A percentile compares a stretch with the other conserved stretches of the same genome.
Evolutionary conservation across 371 early-diverging fungal species (phyloP).

Genomic region (Syncephalastrum monosporum): DNA sequence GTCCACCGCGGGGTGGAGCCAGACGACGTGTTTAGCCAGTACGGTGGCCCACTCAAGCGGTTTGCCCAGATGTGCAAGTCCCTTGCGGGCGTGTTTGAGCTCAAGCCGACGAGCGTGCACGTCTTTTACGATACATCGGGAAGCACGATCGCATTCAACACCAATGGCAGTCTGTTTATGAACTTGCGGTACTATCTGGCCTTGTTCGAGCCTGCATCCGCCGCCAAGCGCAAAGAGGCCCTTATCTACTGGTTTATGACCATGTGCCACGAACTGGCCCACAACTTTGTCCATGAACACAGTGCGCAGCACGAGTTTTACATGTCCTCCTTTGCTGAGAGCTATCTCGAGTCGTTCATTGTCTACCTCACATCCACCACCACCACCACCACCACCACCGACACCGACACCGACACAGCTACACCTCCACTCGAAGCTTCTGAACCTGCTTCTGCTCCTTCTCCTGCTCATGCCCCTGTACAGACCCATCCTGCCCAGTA

Average conservation of each 20-base stretch:
- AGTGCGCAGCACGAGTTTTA: slow-evolving; percentile 68
- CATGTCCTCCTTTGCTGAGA: slow-evolving; percentile 75
- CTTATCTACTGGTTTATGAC: slow-evolving; percentile 87
- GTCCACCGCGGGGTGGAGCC: slow-evolving; percentile 46
- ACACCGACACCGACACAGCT: neutral
- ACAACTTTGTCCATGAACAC: slow-evolving; percentile 71
- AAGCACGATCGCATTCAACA: slow-evolving; percentile 80
- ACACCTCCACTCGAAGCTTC: neutral
- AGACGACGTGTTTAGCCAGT: slow-evolving; percentile 43
- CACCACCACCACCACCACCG: too few relatives aligned
- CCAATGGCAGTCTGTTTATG: slow-evolving; percentile 78
- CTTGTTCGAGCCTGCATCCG: slow-evolving; percentile 51
- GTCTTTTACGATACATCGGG: slow-evolving; percentile 76
- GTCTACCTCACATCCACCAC: slow-evolving; percentile 8
- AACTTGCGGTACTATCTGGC: slow-evolving; percentile 78
- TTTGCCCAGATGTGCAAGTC: slow-evolving; percentile 58
- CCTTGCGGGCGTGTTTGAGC: slow-evolving; percentile 68
- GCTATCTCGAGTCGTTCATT: slow-evolving; percentile 61
- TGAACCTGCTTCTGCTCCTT: too few relatives aligned
- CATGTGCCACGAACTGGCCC: slow-evolving; percentile 87
- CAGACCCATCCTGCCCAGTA: too few relatives aligned
- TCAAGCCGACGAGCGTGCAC: slow-evolving; percentile 58
- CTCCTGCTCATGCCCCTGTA: too few relatives aligned
- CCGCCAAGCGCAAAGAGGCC: slow-evolving; percentile 47
- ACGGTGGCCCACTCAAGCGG: slow-evolving; percentile 38